Conservation (phyloP, 1,139 yeast species). For the Diutina mesorugosa region DNA sequence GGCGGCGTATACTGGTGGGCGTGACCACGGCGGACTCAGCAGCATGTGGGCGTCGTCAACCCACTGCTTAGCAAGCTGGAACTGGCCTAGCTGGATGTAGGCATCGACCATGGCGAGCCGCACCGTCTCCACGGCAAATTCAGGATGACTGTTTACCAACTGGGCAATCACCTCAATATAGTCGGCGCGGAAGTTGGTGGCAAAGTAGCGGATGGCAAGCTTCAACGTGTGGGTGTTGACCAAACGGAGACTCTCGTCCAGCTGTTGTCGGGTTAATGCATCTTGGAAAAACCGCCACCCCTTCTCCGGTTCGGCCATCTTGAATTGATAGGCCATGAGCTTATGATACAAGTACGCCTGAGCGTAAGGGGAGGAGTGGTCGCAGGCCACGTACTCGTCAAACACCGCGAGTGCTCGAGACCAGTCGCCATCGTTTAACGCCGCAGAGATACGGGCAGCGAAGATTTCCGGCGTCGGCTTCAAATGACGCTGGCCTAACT, state of each 20-base stretch:
- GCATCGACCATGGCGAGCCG: constrained; percentile 8
- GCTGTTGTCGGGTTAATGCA: too few relatives aligned
- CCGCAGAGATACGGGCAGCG: constrained; percentile 34
- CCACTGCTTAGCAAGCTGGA: constrained; percentile 18
- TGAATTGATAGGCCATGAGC: not conserved
- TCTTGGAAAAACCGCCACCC: not conserved
- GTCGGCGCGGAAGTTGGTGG: not conserved
- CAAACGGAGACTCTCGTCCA: not conserved
- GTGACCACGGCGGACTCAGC: constrained; percentile 18
- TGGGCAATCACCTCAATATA: not conserved
- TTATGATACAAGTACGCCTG: not conserved
- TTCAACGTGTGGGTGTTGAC: not conserved
- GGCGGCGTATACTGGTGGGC: constrained; percentile 14
- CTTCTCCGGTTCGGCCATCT: not conserved
- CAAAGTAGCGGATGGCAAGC: not conserved
- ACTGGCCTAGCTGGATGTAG: constrained; percentile 19
- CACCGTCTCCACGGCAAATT: not conserved
- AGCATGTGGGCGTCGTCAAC: constrained; percentile 17
- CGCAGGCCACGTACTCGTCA: constrained; percentile 14
- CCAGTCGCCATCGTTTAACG: constrained; percentile 24
- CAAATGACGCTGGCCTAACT: constrained; percentile 31
- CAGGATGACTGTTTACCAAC: not conserved
- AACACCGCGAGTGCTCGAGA: not conserved
- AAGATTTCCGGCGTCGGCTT: constrained; percentile 35
- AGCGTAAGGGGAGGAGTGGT: constrained; percentile 17